Percentiles rank a stretch among this genome's conserved stretches.
phyloP scores from a whole-genome alignment of 2,329 filamentous ascomycete species.

The Claviceps pazoutovae region DNA sequence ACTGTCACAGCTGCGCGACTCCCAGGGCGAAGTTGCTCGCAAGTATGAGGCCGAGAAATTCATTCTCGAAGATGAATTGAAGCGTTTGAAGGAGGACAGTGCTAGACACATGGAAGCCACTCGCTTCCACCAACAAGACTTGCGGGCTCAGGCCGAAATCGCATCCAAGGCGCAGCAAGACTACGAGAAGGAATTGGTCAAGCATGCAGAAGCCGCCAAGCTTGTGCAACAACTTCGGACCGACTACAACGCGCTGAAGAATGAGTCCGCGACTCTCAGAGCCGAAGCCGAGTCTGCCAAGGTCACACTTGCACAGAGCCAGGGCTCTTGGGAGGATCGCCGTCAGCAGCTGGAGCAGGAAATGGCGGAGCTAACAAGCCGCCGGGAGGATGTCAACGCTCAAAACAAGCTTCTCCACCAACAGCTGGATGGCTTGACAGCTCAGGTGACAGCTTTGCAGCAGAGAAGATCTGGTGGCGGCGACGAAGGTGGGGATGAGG shows the following conservation, averaged over 20 bases:
- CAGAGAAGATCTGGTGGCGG: constrained; percentile 48
- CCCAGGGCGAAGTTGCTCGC: constrained; percentile 59
- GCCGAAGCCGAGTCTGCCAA: constrained; percentile 79
- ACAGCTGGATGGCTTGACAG: constrained; percentile 70
- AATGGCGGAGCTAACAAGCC: constrained; percentile 59
- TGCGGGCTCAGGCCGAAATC: constrained; percentile 87
- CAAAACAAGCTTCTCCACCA: constrained; percentile 86
- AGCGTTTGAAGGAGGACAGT: constrained; percentile 69
- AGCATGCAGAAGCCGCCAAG: constrained; percentile 90
- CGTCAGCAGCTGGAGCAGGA: constrained; percentile 73
- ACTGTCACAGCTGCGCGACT: constrained; percentile 63
- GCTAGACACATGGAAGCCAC: constrained; percentile 67
- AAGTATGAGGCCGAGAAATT: constrained; percentile 72
- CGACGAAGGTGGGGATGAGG: constrained; percentile 37
- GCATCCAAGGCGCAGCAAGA: constrained; percentile 86
- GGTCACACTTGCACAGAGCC: constrained; percentile 61
- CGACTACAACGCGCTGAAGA: constrained; percentile 72
- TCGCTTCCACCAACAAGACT: constrained; percentile 76
- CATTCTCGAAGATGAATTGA: constrained; percentile 63
- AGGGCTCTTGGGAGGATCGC: constrained; percentile 78
- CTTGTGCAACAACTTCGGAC: constrained; percentile 62
- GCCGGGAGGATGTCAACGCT: constrained; percentile 70
- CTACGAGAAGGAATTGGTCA: constrained; percentile 87
- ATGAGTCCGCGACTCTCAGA: constrained; percentile 58
- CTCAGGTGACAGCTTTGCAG: constrained; percentile 68